A percentile compares a stretch with the other conserved stretches of the same genome.
phyloP scores from a whole-genome alignment of 768 basidiomycete genomes.

The Lanmaoa rubissima region DNA sequence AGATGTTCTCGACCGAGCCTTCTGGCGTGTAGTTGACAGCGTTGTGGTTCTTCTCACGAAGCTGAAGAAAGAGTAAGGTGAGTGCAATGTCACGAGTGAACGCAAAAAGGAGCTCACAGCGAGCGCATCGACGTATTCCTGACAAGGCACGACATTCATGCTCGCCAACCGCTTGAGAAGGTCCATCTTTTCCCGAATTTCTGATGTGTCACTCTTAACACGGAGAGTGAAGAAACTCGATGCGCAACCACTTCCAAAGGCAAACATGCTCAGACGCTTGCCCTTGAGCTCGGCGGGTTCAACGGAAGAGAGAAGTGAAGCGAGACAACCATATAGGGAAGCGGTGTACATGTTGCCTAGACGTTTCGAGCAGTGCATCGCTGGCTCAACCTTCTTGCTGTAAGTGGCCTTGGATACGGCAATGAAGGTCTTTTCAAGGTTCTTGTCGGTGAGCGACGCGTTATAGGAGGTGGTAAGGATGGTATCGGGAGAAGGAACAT shows the following conservation, averaged over 20 bases:
- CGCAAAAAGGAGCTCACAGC: conserved; percentile 41
- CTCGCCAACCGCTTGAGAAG: conserved; percentile 70
- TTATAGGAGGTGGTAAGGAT: conserved; percentile 64
- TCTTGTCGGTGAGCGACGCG: conserved; percentile 88
- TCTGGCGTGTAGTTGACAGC: conserved; percentile 79
- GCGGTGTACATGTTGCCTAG: conserved; percentile 99
- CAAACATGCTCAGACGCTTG: conserved; percentile 92
- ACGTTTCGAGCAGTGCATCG: conserved; percentile 83
- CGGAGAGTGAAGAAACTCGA: conserved; percentile 87
- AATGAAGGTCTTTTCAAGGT: conserved; percentile 92
- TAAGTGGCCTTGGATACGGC: conserved; percentile 73
- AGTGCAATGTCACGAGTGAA: neutral
- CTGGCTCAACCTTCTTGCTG: conserved; percentile 71
- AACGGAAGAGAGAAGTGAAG: conserved; percentile 76
- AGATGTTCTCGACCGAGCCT: conserved; percentile 88
- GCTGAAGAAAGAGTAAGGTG: conserved; percentile 43
- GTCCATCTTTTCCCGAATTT: conserved; percentile 80
- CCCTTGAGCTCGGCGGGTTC: conserved; percentile 66
- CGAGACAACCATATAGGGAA: conserved; percentile 91
- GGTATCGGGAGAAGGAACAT: conserved; percentile 67
- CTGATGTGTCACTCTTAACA: conserved; percentile 83
- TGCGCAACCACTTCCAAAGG: conserved; percentile 96
- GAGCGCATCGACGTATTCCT: conserved; percentile 88
- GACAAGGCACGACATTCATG: conserved; percentile 90
- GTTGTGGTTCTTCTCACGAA: conserved; percentile 97